A percentile compares a stretch with the other conserved stretches of the same genome.
Conservation (phyloP, 106 monocot genomes). For the Posidonia australis region DNA sequence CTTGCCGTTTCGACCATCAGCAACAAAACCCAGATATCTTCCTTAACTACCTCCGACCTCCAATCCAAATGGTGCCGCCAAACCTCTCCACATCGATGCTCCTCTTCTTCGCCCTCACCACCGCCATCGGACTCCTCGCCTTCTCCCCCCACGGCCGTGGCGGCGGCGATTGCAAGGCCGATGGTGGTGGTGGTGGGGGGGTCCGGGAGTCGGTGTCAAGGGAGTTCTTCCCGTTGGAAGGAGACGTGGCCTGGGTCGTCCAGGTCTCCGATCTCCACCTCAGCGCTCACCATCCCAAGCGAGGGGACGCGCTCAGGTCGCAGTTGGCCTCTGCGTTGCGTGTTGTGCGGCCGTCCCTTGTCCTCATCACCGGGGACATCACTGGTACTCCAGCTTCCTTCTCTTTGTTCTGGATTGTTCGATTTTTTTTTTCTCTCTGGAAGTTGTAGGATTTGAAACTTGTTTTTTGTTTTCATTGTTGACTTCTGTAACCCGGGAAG, state of each 20-base stretch:
- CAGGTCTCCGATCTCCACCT: conserved; percentile 81
- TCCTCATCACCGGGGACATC: conserved; percentile 76
- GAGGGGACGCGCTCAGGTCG: conserved; percentile 34
- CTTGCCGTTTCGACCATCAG: conserved; percentile 1
- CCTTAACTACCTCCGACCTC: not conserved
- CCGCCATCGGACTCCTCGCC: not conserved
- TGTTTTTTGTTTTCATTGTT: not conserved
- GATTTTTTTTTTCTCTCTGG: no score
- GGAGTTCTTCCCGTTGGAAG: conserved; percentile 56
- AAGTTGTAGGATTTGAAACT: no score
- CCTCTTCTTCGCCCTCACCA: not conserved
- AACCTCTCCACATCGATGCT: not conserved
- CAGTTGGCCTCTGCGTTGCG: conserved; percentile 48
- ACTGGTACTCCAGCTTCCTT: conserved; percentile 35
- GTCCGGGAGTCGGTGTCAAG: conserved; percentile 25
- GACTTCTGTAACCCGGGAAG: not conserved
- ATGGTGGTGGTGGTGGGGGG: not conserved
- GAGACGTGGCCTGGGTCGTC: conserved; percentile 70
- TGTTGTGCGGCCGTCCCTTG: conserved; percentile 42
- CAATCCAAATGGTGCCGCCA: not conserved
- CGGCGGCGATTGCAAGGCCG: not conserved
- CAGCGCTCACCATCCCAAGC: conserved; percentile 50
- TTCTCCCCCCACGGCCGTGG: not conserved
- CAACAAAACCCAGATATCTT: not conserved
- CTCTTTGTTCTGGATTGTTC: not conserved